Evolutionary conservation across 192 early-diverging fungal genomes (phyloP), one percentile per base, ranked within the genome.

Genomic region (Backusella mclennaniae): DNA sequence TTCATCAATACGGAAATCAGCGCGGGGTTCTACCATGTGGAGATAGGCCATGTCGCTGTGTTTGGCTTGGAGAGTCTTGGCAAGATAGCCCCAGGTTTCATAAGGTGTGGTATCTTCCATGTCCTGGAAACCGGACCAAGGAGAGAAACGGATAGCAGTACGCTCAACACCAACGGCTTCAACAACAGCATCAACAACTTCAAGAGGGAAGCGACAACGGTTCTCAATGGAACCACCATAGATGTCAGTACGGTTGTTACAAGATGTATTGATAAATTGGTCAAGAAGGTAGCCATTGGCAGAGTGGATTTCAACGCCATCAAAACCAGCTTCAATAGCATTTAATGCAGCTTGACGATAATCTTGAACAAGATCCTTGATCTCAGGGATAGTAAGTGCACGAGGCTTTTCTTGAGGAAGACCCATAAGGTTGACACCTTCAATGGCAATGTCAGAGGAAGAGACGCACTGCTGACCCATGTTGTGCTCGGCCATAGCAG

Each of bases 231-330:
- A 71, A 31, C 77, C 77, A 15, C 70, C 70, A 66, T 73, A 78
- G 7, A 35, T 46, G 3, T 78, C 77, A 1, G 94, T 96, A 76
- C 97, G 92, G 26, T 89, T 69, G 84, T 97, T 97, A 63, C 90
- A 85, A 23, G 92, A 56, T 4, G 92, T 88, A 23, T 89, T 90
- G 19, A 95, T 73, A 79, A 96, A 96, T 77, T 92, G 85, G 79
- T 92, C 84, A 67, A 94, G 76, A 53, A 98, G 80, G 81, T 97
- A 97, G 7, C 97, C 97, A 81, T 98, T 93, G 0, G 97, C 96
- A 56, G 81, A 90, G 71, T 97, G 96, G 31, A 98, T 83, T 81
- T 98, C 96, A 21, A 97, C 80, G 21, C 90, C 90, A 67, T 97
- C 94, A 78, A 96, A 94, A 0, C 95, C 95, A 9, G 95, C 96